These are phyloP conservation scores for Pistacia vera DNA, from an alignment of 345 rosid genomes.

Conservation along the genomic window DNA sequence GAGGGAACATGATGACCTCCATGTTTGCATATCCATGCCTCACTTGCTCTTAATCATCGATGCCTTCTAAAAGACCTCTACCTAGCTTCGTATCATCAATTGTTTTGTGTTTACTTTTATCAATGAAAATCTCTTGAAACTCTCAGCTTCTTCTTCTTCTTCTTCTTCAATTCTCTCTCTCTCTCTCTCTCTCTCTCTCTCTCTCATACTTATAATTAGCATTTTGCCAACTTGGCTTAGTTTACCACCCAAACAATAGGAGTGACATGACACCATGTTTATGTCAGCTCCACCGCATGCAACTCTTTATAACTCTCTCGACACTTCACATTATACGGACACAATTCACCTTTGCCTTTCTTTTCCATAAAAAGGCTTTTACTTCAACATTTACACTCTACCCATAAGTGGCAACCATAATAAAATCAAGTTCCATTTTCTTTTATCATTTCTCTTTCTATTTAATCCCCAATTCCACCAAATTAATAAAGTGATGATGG, in stretches of 20 bases:
- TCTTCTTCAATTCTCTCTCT: not conserved
- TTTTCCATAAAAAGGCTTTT: too few species aligned
- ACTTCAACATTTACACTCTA: too few species aligned
- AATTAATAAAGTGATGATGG: too few species aligned
- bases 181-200: conserved; percentile 8
- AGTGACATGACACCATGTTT: conserved; percentile 54
- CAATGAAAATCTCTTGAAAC: conserved; percentile 20
- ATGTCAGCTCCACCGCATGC: conserved; percentile 45
- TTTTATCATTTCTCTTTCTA: too few species aligned
- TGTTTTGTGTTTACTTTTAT: too few species aligned
- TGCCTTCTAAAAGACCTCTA: conserved; percentile 19
- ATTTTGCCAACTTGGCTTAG: conserved; percentile 26
- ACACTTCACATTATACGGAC: too few species aligned
- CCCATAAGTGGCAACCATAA: too few species aligned
- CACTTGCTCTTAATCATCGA: conserved; percentile 36
- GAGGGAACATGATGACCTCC: conserved; percentile 89
- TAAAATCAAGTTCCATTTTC: too few species aligned
- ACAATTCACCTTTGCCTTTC: too few species aligned
- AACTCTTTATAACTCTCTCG: not conserved
- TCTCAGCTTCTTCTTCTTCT: conserved; percentile 13
- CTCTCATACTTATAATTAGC: conserved; percentile 22
- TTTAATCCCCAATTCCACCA: too few species aligned
- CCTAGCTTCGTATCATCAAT: conserved; percentile 17
- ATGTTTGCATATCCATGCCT: conserved; percentile 60
- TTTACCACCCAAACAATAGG: conserved; percentile 30